phyloP scores from a whole-genome alignment of 2,329 filamentous ascomycete genomes.

The Tetracladium maxilliforme region DNA sequence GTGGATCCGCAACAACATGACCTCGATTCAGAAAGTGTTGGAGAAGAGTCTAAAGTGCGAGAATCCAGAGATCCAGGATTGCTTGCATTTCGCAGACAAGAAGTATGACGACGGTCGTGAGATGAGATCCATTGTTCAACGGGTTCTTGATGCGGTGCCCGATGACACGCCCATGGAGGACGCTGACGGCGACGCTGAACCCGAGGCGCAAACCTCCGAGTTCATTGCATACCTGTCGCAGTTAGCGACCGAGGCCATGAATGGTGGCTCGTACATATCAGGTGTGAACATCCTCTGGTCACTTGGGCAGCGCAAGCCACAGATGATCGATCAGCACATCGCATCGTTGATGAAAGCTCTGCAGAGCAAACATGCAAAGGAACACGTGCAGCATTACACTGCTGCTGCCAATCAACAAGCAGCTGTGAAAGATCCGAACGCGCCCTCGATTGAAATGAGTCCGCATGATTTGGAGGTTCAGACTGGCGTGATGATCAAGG shows the following conservation, averaged over 20 bases:
- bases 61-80: conserved; percentile 86
- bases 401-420: conserved; percentile 34
- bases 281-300: conserved; percentile 93
- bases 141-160: conserved; percentile 80
- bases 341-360: conserved; percentile 82
- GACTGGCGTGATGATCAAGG: conserved; percentile 82
- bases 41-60: conserved; percentile 84
- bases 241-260: conserved; percentile 79
- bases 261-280: conserved; percentile 66
- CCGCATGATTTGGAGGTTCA: conserved; percentile 77
- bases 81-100: conserved; percentile 61
- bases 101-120: conserved; percentile 54
- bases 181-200: conserved; percentile 70
- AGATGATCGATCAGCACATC: conserved; percentile 83
- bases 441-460: conserved; percentile 43
- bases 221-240: conserved; percentile 73
- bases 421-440: conserved; percentile 36
- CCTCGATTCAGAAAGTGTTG: conserved; percentile 69
- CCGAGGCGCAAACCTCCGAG: conserved; percentile 71
- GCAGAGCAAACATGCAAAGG: conserved; percentile 79
- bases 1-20: conserved; percentile 72
- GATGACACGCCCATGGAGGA: conserved; percentile 61
- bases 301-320: conserved; percentile 68
- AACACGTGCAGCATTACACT: conserved; percentile 72
- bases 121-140: conserved; percentile 61